Conservation (phyloP, 2,329 filamentous ascomycete genomes). For the Monilinia aucupariae region DNA sequence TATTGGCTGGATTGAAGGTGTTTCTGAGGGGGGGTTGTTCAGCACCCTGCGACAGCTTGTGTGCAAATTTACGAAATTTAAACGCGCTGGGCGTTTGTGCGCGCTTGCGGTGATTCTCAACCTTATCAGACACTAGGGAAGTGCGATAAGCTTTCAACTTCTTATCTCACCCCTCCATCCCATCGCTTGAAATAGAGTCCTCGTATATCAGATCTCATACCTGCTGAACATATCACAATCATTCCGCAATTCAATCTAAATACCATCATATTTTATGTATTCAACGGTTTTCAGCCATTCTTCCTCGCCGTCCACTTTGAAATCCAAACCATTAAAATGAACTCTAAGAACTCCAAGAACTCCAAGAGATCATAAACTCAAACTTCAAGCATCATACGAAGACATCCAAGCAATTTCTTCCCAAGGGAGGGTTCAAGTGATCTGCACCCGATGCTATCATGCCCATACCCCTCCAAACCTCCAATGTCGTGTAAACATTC, state of each 20-base stretch:
- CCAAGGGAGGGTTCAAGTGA: constrained; percentile 12
- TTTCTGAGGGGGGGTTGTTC: background rate
- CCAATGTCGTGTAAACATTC: constrained; percentile 10
- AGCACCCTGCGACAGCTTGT: background rate
- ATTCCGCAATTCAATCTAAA: background rate
- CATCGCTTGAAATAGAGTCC: background rate
- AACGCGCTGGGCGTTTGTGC: background rate
- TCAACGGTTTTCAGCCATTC: background rate
- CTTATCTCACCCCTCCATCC: background rate
- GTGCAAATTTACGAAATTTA: constrained; percentile 18
- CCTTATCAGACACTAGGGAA: background rate
- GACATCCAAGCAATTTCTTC: background rate
- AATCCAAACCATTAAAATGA: background rate
- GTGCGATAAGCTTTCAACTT: constrained; percentile 6
- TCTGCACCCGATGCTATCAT: constrained; percentile 9
- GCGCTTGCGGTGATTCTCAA: background rate
- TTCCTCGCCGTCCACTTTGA: too few relatives aligned
- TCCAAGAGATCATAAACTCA: background rate
- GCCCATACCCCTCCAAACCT: background rate
- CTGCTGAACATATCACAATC: background rate
- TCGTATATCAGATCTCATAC: constrained; percentile 2
- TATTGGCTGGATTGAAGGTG: constrained; percentile 33
- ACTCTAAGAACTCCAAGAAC: too few relatives aligned
- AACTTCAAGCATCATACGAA: background rate
- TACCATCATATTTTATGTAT: background rate